Conservation (phyloP, 2,329 filamentous ascomycete species). For the Bipolaris sorokiniana region DNA sequence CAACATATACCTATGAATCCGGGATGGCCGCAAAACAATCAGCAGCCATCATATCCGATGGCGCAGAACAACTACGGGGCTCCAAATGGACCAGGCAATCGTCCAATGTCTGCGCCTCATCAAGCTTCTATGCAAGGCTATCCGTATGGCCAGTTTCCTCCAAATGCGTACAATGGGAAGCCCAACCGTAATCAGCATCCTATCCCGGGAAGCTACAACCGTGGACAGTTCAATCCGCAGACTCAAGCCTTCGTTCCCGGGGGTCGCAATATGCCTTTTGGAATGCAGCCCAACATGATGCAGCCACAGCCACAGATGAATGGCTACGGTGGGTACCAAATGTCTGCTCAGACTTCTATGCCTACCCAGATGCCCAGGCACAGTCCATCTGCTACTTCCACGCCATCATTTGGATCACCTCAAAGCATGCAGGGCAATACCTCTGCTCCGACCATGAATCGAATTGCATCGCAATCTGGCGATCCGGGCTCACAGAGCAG, state of each 20-base stretch:
- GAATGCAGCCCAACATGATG: constrained; percentile 41
- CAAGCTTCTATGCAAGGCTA: constrained; percentile 60
- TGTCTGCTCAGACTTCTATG: constrained; percentile 30
- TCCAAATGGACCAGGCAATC: constrained; percentile 35
- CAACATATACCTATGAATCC: constrained; percentile 39
- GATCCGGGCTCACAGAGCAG: constrained; percentile 47
- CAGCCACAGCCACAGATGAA: constrained; percentile 44
- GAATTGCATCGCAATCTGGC: constrained; percentile 34
- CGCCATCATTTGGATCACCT: constrained; percentile 40
- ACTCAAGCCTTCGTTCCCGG: constrained; percentile 88
- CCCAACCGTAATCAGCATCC: constrained; percentile 80
- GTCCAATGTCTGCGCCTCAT: constrained; percentile 46
- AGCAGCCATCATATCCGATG: constrained; percentile 38
- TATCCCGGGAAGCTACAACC: constrained; percentile 81
- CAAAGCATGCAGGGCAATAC: constrained; percentile 33
- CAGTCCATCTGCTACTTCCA: constrained; percentile 36
- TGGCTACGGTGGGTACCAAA: constrained; percentile 36
- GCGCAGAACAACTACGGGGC: constrained; percentile 33
- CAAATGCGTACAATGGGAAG: constrained; percentile 61
- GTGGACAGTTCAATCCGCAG: constrained; percentile 91
- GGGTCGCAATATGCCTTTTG: constrained; percentile 48
- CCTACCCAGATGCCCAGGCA: constrained; percentile 36
- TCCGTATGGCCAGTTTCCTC: constrained; percentile 78
- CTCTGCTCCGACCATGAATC: constrained; percentile 26
- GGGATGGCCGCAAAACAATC: constrained; percentile 43